Evolutionary conservation across 176 grass and related monocot species (phyloP).

Genomic region (Phragmites australis): DNA sequence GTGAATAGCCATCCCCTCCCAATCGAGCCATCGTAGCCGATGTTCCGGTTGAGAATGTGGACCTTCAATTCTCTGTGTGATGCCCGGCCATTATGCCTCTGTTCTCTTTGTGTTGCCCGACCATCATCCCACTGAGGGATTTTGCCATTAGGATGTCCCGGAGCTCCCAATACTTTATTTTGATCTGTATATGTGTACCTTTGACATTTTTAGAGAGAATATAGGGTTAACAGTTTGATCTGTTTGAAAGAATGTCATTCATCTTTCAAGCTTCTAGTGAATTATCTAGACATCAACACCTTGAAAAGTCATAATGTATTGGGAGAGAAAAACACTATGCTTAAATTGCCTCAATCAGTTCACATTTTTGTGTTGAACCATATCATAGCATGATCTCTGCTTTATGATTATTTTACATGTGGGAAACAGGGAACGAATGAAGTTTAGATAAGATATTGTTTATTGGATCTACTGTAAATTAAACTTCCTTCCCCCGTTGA

Average conservation of each 20-base stretch:
- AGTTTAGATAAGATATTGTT: not conserved
- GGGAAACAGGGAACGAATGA: not conserved
- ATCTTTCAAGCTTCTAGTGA: not conserved
- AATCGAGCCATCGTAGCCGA: no score
- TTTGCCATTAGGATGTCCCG: no score
- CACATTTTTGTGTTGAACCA: slow-evolving; percentile 1
- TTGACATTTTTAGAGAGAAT: not conserved
- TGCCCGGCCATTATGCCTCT: no score
- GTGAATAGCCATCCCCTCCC: no score
- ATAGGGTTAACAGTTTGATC: not conserved
- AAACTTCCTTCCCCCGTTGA: not conserved
- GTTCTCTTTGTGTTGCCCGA: no score
- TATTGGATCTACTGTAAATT: not conserved
- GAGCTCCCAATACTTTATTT: no score
- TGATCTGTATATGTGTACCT: not conserved
- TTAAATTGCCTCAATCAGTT: not conserved
- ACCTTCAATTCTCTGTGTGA: no score
- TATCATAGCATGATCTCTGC: not conserved
- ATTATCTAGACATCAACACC: not conserved
- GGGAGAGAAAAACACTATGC: not conserved
- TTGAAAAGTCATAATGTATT: not conserved
- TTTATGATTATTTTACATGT: not conserved
- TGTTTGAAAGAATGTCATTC: not conserved
- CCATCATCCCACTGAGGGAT: no score
- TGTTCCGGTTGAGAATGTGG: no score